Evolutionary conservation across 352 stramenopile genomes (phyloP).

Genomic region (Phytophthora cactorum): DNA sequence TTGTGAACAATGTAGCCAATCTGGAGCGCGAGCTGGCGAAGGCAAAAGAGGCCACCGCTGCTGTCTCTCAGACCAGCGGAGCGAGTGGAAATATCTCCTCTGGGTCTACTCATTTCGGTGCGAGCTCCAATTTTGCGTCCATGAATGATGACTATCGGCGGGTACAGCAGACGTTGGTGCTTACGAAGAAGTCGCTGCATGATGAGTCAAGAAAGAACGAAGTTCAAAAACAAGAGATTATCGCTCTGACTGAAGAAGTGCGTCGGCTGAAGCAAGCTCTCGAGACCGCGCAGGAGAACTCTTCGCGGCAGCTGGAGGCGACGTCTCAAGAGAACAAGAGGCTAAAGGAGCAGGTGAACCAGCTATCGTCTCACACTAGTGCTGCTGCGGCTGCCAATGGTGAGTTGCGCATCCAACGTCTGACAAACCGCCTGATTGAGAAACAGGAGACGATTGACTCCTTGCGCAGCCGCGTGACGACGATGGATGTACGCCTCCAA

Average conservation of each 20-base stretch:
- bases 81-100: neutral
- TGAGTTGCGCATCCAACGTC: constrained; percentile 73
- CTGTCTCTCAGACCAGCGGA: constrained; percentile 11
- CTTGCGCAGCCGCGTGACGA: constrained; percentile 68
- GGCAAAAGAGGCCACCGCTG: constrained; percentile 36
- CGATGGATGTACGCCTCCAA: constrained; percentile 72
- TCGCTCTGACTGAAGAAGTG: constrained; percentile 60
- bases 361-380: constrained; percentile 34
- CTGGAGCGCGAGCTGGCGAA: constrained; percentile 66
- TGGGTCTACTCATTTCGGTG: constrained; percentile 13
- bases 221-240: constrained; percentile 71
- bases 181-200: constrained; percentile 80
- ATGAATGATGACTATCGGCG: constrained; percentile 65
- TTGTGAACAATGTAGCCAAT: constrained; percentile 69
- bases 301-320: constrained; percentile 44
- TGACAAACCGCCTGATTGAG: constrained; percentile 83
- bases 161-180: constrained; percentile 66
- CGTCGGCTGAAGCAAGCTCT: constrained; percentile 54
- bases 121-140: constrained; percentile 30
- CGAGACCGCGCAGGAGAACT: constrained; percentile 41
- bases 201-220: constrained; percentile 73
- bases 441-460: constrained; percentile 85
- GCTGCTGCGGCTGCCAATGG: constrained; percentile 34
- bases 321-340: constrained; percentile 47
- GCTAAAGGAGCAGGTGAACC: constrained; percentile 56